A percentile compares a stretch with the other conserved stretches of the same genome.
These are phyloP conservation scores for Aspergillus ostianus DNA, from an alignment of 495 filamentous ascomycete genomes.

Conservation along the genomic window DNA sequence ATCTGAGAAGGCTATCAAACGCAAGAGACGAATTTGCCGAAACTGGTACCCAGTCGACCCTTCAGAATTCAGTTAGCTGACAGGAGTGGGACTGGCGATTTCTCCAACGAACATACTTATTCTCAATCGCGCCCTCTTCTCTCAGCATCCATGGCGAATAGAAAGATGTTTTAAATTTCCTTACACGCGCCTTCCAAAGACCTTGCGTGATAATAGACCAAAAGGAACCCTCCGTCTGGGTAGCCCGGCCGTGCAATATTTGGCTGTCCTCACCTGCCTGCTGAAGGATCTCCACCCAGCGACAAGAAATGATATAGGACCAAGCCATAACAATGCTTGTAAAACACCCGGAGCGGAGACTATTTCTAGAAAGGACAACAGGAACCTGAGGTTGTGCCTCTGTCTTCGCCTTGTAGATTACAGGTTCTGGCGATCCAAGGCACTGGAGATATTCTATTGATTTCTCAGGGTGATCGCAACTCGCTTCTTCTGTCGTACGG, in stretches of 20 bases:
- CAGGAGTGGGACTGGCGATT: too few relatives aligned
- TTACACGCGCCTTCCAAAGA: conserved; percentile 15
- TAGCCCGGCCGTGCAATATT: conserved; percentile 8
- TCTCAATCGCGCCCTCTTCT: not conserved
- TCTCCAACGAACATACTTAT: not conserved
- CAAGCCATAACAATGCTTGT: conserved; percentile 20
- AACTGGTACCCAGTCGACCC: conserved; percentile 6
- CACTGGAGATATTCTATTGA: conserved; percentile 17
- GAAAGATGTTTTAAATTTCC: conserved; percentile 5
- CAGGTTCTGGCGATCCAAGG: conserved; percentile 10
- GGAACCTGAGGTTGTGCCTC: conserved; percentile 5
- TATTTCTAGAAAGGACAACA: not conserved
- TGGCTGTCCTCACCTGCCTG: conserved; percentile 13
- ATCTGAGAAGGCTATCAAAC: conserved; percentile 15
- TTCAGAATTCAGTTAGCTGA: not conserved
- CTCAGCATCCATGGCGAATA: conserved; percentile 20
- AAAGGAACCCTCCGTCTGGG: conserved; percentile 10
- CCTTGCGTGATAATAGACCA: conserved; percentile 13
- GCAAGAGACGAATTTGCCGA: conserved; percentile 13
- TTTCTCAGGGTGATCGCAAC: conserved; percentile 17
- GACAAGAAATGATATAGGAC: conserved; percentile 24
- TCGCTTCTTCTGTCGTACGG: conserved; percentile 12
- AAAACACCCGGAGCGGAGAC: conserved; percentile 9
- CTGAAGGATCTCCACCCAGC: conserved; percentile 24
- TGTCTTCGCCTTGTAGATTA: conserved; percentile 3